Percentiles rank a stretch among this genome's conserved stretches.
phyloP scores from a whole-genome alignment of 2,329 filamentous ascomycete genomes.

The Pseudogymnoascus sp. region DNA sequence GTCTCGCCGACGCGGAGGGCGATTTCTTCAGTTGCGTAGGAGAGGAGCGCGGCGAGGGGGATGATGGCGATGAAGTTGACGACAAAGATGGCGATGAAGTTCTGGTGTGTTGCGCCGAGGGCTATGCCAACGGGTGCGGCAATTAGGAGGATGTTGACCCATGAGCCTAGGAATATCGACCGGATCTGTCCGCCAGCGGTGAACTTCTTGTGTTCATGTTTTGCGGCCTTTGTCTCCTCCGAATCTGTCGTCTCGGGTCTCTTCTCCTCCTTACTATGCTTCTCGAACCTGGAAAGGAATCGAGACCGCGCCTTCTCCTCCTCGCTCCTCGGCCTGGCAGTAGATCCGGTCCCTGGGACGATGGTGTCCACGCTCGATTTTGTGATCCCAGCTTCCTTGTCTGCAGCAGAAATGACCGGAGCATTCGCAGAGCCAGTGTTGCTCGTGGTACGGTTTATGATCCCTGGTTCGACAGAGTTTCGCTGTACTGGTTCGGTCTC shows the following conservation, averaged over 20 bases:
- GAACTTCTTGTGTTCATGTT: conserved; percentile 36
- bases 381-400: background rate
- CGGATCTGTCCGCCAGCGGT: conserved; percentile 59
- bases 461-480: background rate
- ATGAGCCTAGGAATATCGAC: conserved; percentile 70
- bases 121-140: conserved; percentile 74
- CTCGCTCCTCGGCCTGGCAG: conserved; percentile 12
- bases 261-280: conserved; percentile 11
- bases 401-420: background rate
- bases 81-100: conserved; percentile 62
- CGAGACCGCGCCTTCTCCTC: conserved; percentile 16
- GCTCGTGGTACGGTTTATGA: background rate
- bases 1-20: conserved; percentile 75
- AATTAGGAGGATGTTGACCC: conserved; percentile 76
- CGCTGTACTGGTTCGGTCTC: background rate
- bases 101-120: conserved; percentile 48
- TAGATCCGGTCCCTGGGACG: background rate
- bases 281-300: conserved; percentile 17
- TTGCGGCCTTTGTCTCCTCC: conserved; percentile 29
- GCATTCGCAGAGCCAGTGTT: background rate
- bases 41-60: conserved; percentile 76
- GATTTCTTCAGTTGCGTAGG: conserved; percentile 85
- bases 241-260: background rate
- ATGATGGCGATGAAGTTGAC: conserved; percentile 94
- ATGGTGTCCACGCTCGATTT: background rate